Evolutionary conservation across 805 yeast genomes (phyloP), one percentile per base, ranked within the genome.

Genomic region (Tetrapisispora pingtungensis): DNA sequence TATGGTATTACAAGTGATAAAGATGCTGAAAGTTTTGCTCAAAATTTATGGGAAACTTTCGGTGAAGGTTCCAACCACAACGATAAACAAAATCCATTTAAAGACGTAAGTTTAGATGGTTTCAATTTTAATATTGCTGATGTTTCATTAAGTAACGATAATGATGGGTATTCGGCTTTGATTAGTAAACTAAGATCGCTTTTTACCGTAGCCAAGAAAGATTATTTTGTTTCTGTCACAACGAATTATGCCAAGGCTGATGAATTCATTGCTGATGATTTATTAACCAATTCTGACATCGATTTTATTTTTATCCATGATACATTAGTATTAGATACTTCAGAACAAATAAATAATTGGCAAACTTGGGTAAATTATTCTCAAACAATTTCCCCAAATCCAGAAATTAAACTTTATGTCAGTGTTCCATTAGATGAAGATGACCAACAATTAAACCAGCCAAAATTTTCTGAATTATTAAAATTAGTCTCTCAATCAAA

Each of bases 161-260:
- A 73, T 41, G 67, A 69, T 1, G 96, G 95, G 14, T 83, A 81
- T 56, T 74, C 78, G 28, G 75, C 81, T 10, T 62, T 82, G 41
- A 83, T 78, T 14, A 68, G 64, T 36, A 68, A 72, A 53, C 38
- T 68, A 58, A 50, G 94, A 80, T 45, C 70, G 43, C 61, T 66
- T 33, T 77, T 73, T 52, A 77, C 70, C 7, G 65, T 70, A 33
- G 68, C 77, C 27, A 70, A 82, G 40, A 83, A 80, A 64, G 55
- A 65, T 22, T 84, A 80, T 67, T 84, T 81, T 60, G 67, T 86
- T 37, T 78, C 93, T 42, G 95, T 95, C 49, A 89, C 96, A 49
- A 96, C 96, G 15, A 95, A 87, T 67, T 88, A 96, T 68, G 81
- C 78, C 18, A 82, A 80, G 61, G 95, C 95, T 14, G 96, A 88